A percentile compares a stretch with the other conserved stretches of the same genome.
These are phyloP conservation scores for Fusarium compactum DNA, from an alignment of 2,329 filamentous ascomycete genomes.

Conservation along the genomic window DNA sequence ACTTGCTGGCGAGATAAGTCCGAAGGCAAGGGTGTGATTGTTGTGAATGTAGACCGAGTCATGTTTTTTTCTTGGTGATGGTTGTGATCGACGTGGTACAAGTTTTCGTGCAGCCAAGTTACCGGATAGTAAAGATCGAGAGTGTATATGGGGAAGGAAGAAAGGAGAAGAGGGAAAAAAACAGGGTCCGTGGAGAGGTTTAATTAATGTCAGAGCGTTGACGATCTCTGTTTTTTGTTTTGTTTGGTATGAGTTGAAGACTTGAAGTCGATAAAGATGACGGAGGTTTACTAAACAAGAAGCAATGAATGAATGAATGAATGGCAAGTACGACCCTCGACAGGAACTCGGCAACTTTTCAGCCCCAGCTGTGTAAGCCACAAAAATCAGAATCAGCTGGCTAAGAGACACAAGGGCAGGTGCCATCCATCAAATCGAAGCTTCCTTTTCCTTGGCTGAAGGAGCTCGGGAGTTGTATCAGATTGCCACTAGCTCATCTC, in stretches of 20 bases:
- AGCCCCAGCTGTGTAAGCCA: constrained; percentile 32
- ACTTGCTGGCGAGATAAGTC: constrained; percentile 77
- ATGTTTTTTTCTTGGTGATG: constrained; percentile 29
- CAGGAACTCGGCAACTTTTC: constrained; percentile 14
- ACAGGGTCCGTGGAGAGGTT: constrained; percentile 1
- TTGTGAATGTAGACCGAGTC: constrained; percentile 74
- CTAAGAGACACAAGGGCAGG: neutral
- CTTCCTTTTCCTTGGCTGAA: constrained; percentile 33
- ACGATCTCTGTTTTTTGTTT: constrained; percentile 3
- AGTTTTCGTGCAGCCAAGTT: neutral
- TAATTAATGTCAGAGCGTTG: neutral
- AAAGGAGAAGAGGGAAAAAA: constrained; percentile 5
- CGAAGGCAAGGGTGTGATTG: constrained; percentile 80
- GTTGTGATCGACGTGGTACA: constrained; percentile 22
- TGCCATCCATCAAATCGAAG: constrained; percentile 13
- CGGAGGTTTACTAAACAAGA: neutral
- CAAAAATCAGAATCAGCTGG: constrained; percentile 6
- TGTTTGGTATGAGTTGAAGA: constrained; percentile 2
- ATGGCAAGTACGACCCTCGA: constrained; percentile 7
- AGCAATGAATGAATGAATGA: constrained; percentile 2
- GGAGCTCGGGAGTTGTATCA: constrained; percentile 23
- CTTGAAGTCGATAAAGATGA: constrained; percentile 21
- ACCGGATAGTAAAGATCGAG: neutral
- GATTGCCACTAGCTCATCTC: constrained; percentile 30
- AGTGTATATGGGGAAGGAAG: constrained; percentile 12